Conservation (phyloP, 768 basidiomycete species). For the Mycena olivaceomarginata region DNA sequence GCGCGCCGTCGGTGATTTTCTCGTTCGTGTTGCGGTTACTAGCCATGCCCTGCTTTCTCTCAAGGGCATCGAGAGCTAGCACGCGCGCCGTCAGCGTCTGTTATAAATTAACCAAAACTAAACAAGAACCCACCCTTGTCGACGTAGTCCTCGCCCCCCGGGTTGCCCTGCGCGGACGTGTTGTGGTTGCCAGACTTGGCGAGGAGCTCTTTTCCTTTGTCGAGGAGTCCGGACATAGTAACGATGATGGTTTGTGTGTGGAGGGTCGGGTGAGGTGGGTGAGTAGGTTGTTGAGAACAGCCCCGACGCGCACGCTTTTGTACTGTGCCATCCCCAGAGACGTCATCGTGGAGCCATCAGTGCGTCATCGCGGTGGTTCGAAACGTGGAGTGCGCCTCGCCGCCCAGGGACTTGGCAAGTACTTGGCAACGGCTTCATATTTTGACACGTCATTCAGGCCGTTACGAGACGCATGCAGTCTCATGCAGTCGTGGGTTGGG, state of each 20-base stretch:
- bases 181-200: neutral
- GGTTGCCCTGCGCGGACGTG: conserved; percentile 5
- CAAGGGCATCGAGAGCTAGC: conserved; percentile 18
- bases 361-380: conserved; percentile 15
- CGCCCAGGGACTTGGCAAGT: no score
- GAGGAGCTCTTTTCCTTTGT: conserved; percentile 23
- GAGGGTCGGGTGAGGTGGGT: conserved; percentile 17
- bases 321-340: neutral
- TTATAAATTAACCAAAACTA: neutral
- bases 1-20: conserved; percentile 28
- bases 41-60: conserved; percentile 16
- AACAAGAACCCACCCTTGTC: conserved; percentile 22
- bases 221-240: conserved; percentile 11
- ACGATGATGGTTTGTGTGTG: conserved; percentile 3
- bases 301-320: conserved; percentile 15
- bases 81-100: neutral
- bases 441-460: no score
- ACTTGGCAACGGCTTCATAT: no score
- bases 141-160: conserved; percentile 21
- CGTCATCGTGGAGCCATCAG: conserved; percentile 8
- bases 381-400: neutral
- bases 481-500: no score
- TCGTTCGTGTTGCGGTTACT: conserved; percentile 22
- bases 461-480: no score
- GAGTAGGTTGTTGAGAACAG: neutral